These are phyloP conservation scores for Herpomyces periplanetae DNA, from an alignment of 2,329 filamentous ascomycete genomes.

Conservation along the genomic window DNA sequence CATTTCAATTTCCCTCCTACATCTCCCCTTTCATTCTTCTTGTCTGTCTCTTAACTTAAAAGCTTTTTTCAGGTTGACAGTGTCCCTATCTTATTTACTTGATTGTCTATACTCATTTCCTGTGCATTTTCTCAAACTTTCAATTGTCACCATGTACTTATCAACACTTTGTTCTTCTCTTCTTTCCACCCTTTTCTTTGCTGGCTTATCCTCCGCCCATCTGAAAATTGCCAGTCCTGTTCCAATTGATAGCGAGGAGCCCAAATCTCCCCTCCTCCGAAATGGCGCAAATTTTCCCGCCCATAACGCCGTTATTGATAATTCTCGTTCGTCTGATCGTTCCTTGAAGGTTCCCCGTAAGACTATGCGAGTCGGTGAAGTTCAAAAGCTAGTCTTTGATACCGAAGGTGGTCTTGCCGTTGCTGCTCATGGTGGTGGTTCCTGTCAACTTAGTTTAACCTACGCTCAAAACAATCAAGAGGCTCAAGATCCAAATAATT, in stretches of 20 bases:
- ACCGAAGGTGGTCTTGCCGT: slow-evolving; percentile 13
- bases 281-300: too few relatives aligned
- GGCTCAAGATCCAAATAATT: slow-evolving; percentile 15
- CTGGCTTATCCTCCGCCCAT: too few relatives aligned
- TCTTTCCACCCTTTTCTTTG: too few relatives aligned
- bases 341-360: too few relatives aligned
- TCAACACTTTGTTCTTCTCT: background rate
- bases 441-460: slow-evolving; percentile 57
- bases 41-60: background rate
- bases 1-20: background rate
- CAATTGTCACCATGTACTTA: background rate
- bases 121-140: background rate
- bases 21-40: slow-evolving; percentile 7
- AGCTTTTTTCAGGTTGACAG: slow-evolving; percentile 3
- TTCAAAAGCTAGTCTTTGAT: slow-evolving; percentile 19
- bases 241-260: too few relatives aligned
- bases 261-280: too few relatives aligned
- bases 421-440: slow-evolving; percentile 59
- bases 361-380: slow-evolving; percentile 19
- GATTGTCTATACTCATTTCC: background rate
- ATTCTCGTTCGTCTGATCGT: too few relatives aligned
- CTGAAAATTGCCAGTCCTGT: too few relatives aligned
- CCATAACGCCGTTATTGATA: too few relatives aligned
- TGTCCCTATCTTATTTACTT: too few relatives aligned
- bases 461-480: slow-evolving; percentile 28